Conservation (phyloP, 2,329 filamentous ascomycete genomes). For the Daldinia sp. region DNA sequence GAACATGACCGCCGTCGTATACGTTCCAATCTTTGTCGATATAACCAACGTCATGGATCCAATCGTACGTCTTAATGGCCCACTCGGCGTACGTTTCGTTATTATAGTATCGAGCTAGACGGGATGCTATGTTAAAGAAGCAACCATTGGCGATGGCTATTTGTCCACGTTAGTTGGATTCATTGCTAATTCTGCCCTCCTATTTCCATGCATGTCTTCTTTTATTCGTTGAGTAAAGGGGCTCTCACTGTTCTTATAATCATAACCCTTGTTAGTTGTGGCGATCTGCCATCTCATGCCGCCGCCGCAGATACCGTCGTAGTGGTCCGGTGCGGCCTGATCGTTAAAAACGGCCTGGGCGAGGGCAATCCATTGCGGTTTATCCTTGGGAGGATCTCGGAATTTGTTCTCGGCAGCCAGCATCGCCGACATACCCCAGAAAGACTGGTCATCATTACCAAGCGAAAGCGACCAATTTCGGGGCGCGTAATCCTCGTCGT, state of each 20-base stretch:
- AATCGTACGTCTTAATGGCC: slow-evolving; percentile 70
- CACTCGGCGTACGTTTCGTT: slow-evolving; percentile 73
- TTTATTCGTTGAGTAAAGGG: background rate
- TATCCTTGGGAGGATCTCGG: slow-evolving; percentile 61
- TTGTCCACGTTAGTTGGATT: slow-evolving; percentile 20
- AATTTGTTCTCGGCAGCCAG: slow-evolving; percentile 72
- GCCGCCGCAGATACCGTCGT: slow-evolving; percentile 69
- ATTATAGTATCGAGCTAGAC: slow-evolving; percentile 72
- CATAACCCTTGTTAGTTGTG: slow-evolving; percentile 66
- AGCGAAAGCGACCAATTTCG: slow-evolving; percentile 55
- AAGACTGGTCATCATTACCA: slow-evolving; percentile 70
- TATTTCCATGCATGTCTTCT: background rate
- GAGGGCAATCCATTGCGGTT: slow-evolving; percentile 72
- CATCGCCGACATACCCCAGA: slow-evolving; percentile 74
- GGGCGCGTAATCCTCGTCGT: slow-evolving; percentile 61
- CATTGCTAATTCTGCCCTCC: background rate
- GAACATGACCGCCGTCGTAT: slow-evolving; percentile 62
- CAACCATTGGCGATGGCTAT: slow-evolving; percentile 60
- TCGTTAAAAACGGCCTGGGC: slow-evolving; percentile 74
- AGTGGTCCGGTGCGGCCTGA: slow-evolving; percentile 65
- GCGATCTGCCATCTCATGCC: slow-evolving; percentile 77
- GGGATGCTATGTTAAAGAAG: slow-evolving; percentile 64
- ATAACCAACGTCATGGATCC: slow-evolving; percentile 60
- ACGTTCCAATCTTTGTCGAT: slow-evolving; percentile 59
- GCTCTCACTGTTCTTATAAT: slow-evolving; percentile 58